Base-by-base conservation (phyloP, 192 early-diverging fungal species). In the Backusella liffmaniae region DNA sequence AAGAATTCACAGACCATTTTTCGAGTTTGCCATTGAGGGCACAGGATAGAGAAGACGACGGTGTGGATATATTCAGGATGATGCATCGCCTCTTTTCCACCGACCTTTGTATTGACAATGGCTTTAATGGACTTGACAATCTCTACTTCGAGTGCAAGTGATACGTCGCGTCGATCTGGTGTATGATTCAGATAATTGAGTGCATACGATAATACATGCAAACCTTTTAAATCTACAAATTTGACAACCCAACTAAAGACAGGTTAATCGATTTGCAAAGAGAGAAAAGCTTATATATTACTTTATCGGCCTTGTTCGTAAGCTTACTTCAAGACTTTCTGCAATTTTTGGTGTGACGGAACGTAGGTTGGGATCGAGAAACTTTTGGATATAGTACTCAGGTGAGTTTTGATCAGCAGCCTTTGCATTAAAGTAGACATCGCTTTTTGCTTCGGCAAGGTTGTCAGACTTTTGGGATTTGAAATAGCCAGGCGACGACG, bases 81-180 rank as follows among this genome's bases (percentile, higher is more conserved):
- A 42, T 84, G 79, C 71, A 94, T 79, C 12, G 90, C 90, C 76
- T 94, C 92, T 75, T 86, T 88, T 4, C 90, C 92, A 16, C 93
- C 93, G 87, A 79, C 75, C 76, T 83, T 75, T 67, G 86, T 91
- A 72, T 93, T 94, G 56, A 94, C 85, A 16, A 94, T 72, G 10
- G 88, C 87, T 72, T 94, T 93, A 73, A 94, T 87, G 73, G 91
- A 93, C 71, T 91, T 92, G 34, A 93, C 88, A 74, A 94, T 92
- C 83, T 93, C 93, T 30, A 90, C 84, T 74, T 94, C 93, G 84
- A 92, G 86, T 49, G 88, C 85, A 16, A 92, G 79, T 75, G 91
- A 89, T 42, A 84, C 83, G 18, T 90, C 90, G 74, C 82, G 83
- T 72, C 93, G 15, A 65, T 30, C 62, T 5, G 21, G 15, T 26